Base-by-base conservation (phyloP, 2,329 filamentous ascomycete species). In the Thyridium curvatum region DNA sequence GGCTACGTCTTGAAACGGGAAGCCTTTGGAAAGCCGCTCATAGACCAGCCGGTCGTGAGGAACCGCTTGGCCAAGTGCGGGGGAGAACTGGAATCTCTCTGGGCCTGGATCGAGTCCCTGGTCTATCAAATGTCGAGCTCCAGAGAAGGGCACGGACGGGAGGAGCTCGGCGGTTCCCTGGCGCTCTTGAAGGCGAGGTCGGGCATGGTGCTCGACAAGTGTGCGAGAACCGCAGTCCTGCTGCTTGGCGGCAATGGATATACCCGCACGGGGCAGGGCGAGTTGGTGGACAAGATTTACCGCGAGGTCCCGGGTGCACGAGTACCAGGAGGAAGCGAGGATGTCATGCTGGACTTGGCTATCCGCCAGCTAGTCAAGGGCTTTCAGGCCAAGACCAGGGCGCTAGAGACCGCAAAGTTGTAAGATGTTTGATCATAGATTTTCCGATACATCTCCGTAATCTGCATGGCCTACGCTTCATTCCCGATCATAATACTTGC, bases 31-130 rank as follows among this genome's bases (percentile, higher is more conserved):
- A 93, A 95, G 77, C 87, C 86, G 58, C 84, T 98, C 48, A 93
- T 96, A 58, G 86, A 96, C 50, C 93, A 98, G 66, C 87, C 91
- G 3, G 93, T 97, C 53, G 97, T 97, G 65, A 88, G 93, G 9
- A 81, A 96, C 69, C 97, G 97, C 72, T 84, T 98, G 33, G 93
- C 93, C 2, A 86, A 97, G 65, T 98, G 98, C 93, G 91, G 89
- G 3, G 82, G 93, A 41, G 93, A 97, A 68, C 94, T 97, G 61
- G 93, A 98, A 67, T 89, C 93, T 16, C 86, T 82, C n/a, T 93
- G 93, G 69, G 86, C 84, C 65, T 98, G 93, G 93, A 78, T 97
- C 42, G 93, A 98, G 73, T 94, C 87, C 61, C 69, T 97, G 46
- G 82, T 97, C 62, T 96, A 80, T 72, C 93, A 98, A 67, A 91